Evolutionary conservation across 768 basidiomycete species (phyloP).

Genomic region (Serendipita sp.): DNA sequence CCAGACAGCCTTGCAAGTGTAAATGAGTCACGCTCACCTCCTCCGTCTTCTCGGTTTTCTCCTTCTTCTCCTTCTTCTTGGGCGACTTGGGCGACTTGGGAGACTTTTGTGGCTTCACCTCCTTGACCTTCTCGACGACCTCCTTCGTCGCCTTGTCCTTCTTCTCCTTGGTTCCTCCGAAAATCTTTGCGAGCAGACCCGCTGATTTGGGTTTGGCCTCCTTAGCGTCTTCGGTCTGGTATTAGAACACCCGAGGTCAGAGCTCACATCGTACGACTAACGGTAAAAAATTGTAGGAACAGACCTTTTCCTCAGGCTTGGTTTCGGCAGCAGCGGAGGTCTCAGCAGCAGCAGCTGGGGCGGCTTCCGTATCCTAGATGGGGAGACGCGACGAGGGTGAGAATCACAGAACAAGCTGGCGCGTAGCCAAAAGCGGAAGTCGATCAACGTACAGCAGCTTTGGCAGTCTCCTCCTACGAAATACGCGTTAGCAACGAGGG

Average conservation of each 20-base stretch:
- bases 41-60: slow-evolving; percentile 22
- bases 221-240: slow-evolving; percentile 20
- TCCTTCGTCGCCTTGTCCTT: slow-evolving; percentile 28
- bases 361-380: slow-evolving; percentile 12
- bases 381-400: not conserved
- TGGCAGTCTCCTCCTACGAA: not conserved
- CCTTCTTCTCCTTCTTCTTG: slow-evolving; percentile 62
- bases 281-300: slow-evolving; percentile 3
- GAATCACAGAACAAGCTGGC: not conserved
- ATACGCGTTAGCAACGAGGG: not conserved
- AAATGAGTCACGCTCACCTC: slow-evolving; percentile 15
- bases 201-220: slow-evolving; percentile 30
- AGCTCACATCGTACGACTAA: slow-evolving; percentile 1
- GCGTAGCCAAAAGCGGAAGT: slow-evolving; percentile 1
- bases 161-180: slow-evolving; percentile 35
- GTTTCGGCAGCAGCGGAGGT: slow-evolving; percentile 10
- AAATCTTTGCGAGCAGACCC: slow-evolving; percentile 55
- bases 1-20: too few species aligned
- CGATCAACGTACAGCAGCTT: not conserved
- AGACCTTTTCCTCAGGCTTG: slow-evolving; percentile 5
- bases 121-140: slow-evolving; percentile 27
- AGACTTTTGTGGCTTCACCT: slow-evolving; percentile 45
- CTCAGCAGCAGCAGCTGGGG: slow-evolving; percentile 11
- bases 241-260: not conserved
- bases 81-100: slow-evolving; percentile 54